A percentile compares a stretch with the other conserved stretches of the same genome.
These are phyloP conservation scores for Immersiporthe knoxdaviesiana DNA, from an alignment of 2,329 filamentous ascomycete genomes.

Conservation along the genomic window DNA sequence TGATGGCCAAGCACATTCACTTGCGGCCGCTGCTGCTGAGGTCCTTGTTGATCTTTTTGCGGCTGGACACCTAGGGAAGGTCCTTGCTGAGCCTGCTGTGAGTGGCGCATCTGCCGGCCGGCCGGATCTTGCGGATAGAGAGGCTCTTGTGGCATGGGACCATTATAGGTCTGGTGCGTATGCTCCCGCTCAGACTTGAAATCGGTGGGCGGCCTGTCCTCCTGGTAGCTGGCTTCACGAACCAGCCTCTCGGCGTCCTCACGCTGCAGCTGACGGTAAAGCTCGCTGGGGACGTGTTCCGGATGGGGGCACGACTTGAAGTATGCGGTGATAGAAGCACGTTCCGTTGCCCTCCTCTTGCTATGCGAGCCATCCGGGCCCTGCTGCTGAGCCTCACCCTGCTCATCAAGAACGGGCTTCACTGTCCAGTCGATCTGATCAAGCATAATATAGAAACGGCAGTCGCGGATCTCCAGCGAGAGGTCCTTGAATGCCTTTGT, in stretches of 20 bases:
- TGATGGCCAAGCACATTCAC: not conserved
- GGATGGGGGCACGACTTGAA: constrained; percentile 47
- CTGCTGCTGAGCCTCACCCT: constrained; percentile 17
- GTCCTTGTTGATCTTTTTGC: constrained; percentile 3
- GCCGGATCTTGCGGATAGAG: not conserved
- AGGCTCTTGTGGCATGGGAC: constrained; percentile 1
- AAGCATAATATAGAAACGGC: constrained; percentile 45
- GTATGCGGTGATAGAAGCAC: constrained; percentile 49
- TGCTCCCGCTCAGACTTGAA: not conserved
- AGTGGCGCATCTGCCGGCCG: not conserved
- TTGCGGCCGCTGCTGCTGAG: not conserved
- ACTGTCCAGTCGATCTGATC: constrained; percentile 49
- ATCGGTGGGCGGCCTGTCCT: not conserved
- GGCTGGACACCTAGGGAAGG: not conserved
- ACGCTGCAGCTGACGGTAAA: constrained; percentile 18
- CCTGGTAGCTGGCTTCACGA: not conserved
- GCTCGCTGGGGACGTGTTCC: constrained; percentile 28
- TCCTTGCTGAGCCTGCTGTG: constrained; percentile 6
- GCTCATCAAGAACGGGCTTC: constrained; percentile 26
- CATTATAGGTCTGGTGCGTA: constrained; percentile 8
- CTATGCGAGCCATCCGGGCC: constrained; percentile 36
- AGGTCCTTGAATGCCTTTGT: constrained; percentile 44
- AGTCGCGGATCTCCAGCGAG: constrained; percentile 41
- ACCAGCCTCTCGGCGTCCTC: constrained; percentile 8
- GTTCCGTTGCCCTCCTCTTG: constrained; percentile 41